A percentile compares a stretch with the other conserved stretches of the same genome.
These are phyloP conservation scores for Pythium aristosporum DNA, from an alignment of 352 stramenopile genomes.

Conservation along the genomic window DNA sequence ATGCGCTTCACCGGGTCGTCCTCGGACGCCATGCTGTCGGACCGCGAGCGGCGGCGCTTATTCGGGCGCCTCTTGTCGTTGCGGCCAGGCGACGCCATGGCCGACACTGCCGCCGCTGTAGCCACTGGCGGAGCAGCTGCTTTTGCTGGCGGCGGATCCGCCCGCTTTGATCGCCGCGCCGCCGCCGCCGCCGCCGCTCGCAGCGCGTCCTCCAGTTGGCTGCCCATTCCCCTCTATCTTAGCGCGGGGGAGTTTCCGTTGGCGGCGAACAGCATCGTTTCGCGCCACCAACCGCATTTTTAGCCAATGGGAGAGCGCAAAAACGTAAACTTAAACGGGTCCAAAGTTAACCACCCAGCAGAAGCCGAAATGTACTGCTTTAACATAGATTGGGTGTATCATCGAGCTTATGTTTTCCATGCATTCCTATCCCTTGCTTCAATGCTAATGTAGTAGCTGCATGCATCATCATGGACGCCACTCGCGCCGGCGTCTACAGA, in stretches of 20 bases:
- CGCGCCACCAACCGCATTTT: conserved; percentile 13
- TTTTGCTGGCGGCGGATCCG: not conserved
- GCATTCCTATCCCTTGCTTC: not conserved
- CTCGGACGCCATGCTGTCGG: conserved; percentile 28
- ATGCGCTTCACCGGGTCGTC: conserved; percentile 43
- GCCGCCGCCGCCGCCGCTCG: conserved; percentile 16
- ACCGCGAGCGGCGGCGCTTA: conserved; percentile 6
- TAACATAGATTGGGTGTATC: too few relatives aligned
- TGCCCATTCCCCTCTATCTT: too few relatives aligned
- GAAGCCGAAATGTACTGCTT: too few relatives aligned
- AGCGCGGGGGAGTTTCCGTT: not conserved
- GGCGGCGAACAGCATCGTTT: not conserved
- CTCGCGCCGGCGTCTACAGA: conserved; percentile 39
- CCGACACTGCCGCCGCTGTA: not conserved
- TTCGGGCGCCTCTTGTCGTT: not conserved
- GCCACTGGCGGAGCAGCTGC: not conserved
- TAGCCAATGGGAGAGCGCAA: conserved; percentile 1
- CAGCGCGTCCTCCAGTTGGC: conserved; percentile 28
- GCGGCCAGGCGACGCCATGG: not conserved
- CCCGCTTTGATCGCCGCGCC: not conserved
- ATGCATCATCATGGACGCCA: not conserved
- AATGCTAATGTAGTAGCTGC: too few relatives aligned
- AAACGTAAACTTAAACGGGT: not conserved
- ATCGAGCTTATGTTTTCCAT: too few relatives aligned
- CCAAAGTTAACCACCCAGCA: conserved; percentile 2